Evolutionary conservation across 192 early-diverging fungal genomes (phyloP).

Genomic region (Bifiguratus adelaidae): DNA sequence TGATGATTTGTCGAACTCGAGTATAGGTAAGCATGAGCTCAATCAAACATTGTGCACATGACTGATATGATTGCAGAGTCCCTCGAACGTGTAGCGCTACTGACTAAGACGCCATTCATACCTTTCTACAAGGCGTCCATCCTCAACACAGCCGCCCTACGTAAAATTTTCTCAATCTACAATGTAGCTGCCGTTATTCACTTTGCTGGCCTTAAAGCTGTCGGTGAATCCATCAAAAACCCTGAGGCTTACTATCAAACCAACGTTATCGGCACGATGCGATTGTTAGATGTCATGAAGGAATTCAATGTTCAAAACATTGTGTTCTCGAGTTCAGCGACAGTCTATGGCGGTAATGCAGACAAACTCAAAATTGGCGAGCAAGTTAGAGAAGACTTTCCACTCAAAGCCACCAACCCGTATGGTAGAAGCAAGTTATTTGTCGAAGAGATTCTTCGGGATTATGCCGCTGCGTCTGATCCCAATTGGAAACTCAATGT

Average conservation of each 20-base stretch:
- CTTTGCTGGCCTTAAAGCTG: conserved; percentile 76
- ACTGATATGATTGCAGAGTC: conserved; percentile 27
- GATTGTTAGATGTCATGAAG: conserved; percentile 68
- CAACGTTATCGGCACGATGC: conserved; percentile 84
- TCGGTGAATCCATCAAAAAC: conserved; percentile 67
- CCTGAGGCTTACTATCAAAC: conserved; percentile 86
- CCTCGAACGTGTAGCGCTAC: conserved; percentile 13
- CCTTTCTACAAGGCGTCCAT: conserved; percentile 29
- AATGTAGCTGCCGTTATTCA: conserved; percentile 54
- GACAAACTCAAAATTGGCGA: conserved; percentile 15
- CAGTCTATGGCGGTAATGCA: conserved; percentile 60
- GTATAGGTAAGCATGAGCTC: too few species aligned
- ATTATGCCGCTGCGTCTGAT: conserved; percentile 42
- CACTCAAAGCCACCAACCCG: conserved; percentile 65
- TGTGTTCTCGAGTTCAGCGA: conserved; percentile 88
- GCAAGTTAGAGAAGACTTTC: conserved; percentile 38
- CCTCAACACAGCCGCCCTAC: conserved; percentile 20
- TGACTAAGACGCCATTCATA: conserved; percentile 11
- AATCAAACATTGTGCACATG: too few species aligned
- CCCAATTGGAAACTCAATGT: conserved; percentile 39
- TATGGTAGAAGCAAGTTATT: conserved; percentile 88
- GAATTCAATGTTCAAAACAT: conserved; percentile 73
- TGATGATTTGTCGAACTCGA: conserved; percentile 77
- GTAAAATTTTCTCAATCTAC: conserved; percentile 22
- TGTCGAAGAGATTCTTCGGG: conserved; percentile 67